phyloP scores from a whole-genome alignment of 2,329 filamentous ascomycete genomes.

The Paracoccidioides brasiliensis region DNA sequence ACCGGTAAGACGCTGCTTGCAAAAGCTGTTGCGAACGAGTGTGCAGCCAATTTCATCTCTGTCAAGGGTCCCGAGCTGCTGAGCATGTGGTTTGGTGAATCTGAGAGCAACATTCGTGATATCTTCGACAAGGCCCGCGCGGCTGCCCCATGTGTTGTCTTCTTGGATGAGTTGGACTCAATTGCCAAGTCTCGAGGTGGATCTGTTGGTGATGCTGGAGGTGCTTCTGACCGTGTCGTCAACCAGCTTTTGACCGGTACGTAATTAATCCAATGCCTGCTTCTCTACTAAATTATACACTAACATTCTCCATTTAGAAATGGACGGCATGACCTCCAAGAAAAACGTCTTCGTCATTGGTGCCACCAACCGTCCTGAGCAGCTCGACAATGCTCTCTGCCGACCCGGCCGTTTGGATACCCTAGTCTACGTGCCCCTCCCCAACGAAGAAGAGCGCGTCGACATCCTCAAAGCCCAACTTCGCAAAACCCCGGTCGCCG shows the following conservation, averaged over 20 bases:
- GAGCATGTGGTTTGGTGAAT: constrained; percentile 99
- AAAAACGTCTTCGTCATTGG: constrained; percentile 99
- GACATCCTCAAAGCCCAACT: constrained; percentile 91
- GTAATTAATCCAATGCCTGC: constrained; percentile 23
- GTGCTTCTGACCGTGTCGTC: constrained; percentile 97
- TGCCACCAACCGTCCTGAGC: constrained; percentile 95
- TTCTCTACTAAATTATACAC: constrained; percentile 14
- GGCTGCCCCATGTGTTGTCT: constrained; percentile 94
- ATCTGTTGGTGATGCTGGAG: constrained; percentile 87
- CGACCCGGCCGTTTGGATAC: constrained; percentile 98
- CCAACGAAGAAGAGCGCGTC: constrained; percentile 78
- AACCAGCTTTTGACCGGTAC: constrained; percentile 96
- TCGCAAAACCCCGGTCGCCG: constrained; percentile 87
- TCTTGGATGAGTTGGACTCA: constrained; percentile 96
- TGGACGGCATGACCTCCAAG: constrained; percentile 99
- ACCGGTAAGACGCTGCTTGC: constrained; percentile 99
- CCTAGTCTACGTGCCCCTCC: constrained; percentile 93
- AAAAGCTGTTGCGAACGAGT: constrained; percentile 98
- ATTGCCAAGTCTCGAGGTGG: constrained; percentile 99
- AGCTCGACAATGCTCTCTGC: constrained; percentile 94
- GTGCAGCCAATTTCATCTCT: constrained; percentile 98
- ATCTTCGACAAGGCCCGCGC: constrained; percentile 99
- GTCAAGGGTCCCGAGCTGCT: constrained; percentile 97
- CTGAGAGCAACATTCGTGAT: constrained; percentile 98
- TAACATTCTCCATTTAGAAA: constrained; percentile 50